Conservation (phyloP, 140 eudicot genomes). For the Erigeron philadelphicus region DNA sequence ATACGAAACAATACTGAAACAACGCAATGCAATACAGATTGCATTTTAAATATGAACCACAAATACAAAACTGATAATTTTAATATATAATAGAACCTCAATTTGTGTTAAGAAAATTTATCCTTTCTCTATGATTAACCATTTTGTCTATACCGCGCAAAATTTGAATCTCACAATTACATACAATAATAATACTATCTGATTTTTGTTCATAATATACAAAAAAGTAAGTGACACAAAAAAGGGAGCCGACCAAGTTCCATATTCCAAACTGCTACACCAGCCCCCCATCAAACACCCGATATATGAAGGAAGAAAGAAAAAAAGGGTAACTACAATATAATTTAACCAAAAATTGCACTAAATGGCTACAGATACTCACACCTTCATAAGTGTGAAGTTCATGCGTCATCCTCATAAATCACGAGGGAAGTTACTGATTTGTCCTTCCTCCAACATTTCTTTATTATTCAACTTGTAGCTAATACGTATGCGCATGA, state of each 20-base stretch:
- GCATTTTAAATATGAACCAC: too few relatives aligned
- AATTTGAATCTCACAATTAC: conserved; percentile 36
- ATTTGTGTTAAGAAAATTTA: conserved; percentile 13
- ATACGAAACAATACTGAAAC: too few relatives aligned
- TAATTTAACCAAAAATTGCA: conserved; percentile 31
- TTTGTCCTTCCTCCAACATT: conserved; percentile 82
- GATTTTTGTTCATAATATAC: conserved; percentile 43
- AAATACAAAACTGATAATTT: background rate
- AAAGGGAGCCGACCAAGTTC: conserved; percentile 16
- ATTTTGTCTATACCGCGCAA: conserved; percentile 40
- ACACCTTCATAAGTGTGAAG: conserved; percentile 9
- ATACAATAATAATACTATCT: conserved; percentile 27
- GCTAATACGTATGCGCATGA: conserved; percentile 83
- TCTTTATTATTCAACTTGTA: conserved; percentile 79
- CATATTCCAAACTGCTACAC: conserved; percentile 23
- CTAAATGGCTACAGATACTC: conserved; percentile 30
- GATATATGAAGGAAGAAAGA: background rate
- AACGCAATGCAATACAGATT: too few relatives aligned
- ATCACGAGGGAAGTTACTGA: conserved; percentile 76
- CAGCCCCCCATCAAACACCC: conserved; percentile 8
- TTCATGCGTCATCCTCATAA: conserved; percentile 36
- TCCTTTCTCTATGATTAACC: background rate
- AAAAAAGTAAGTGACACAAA: conserved; percentile 19
- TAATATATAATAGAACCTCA: background rate
- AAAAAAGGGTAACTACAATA: conserved; percentile 12